These are phyloP conservation scores for Xylariomycetidae sp. DNA, from an alignment of 2,329 filamentous ascomycete genomes.

Conservation along the genomic window DNA sequence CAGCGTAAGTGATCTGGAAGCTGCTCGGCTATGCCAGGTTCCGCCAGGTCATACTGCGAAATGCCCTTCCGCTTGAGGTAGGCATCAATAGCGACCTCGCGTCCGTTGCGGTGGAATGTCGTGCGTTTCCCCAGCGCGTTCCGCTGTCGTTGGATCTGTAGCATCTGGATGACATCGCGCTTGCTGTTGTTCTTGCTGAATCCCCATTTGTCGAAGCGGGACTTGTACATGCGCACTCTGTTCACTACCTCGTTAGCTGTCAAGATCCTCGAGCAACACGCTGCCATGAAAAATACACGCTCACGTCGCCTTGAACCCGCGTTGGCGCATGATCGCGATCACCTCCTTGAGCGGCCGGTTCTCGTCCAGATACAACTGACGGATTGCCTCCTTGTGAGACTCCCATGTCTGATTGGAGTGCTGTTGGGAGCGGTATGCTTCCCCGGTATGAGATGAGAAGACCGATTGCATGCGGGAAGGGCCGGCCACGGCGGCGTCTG, in stretches of 20 bases:
- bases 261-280: conserved; percentile 2
- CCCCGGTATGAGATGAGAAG: conserved; percentile 25
- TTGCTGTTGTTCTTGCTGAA: conserved; percentile 51
- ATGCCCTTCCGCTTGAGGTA: conserved; percentile 48
- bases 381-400: conserved; percentile 39
- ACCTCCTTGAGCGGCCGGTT: conserved; percentile 46
- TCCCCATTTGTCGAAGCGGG: conserved; percentile 49
- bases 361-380: conserved; percentile 41
- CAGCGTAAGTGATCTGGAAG: conserved; percentile 23
- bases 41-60: conserved; percentile 42
- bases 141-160: conserved; percentile 47
- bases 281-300: no score
- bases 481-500: conserved; percentile 16
- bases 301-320: conserved; percentile 44
- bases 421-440: conserved; percentile 24
- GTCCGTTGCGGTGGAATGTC: conserved; percentile 46
- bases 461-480: conserved; percentile 22
- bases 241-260: conserved; percentile 12
- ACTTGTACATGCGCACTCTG: conserved; percentile 51
- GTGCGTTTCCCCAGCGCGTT: conserved; percentile 48
- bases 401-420: conserved; percentile 34
- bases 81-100: conserved; percentile 45
- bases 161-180: conserved; percentile 43
- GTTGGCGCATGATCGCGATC: conserved; percentile 44
- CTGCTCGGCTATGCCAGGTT: conserved; percentile 19